Percentiles rank a stretch among this genome's conserved stretches.
Conservation (phyloP, 495 filamentous ascomycete genomes). For the Aspergillus conjunctus region DNA sequence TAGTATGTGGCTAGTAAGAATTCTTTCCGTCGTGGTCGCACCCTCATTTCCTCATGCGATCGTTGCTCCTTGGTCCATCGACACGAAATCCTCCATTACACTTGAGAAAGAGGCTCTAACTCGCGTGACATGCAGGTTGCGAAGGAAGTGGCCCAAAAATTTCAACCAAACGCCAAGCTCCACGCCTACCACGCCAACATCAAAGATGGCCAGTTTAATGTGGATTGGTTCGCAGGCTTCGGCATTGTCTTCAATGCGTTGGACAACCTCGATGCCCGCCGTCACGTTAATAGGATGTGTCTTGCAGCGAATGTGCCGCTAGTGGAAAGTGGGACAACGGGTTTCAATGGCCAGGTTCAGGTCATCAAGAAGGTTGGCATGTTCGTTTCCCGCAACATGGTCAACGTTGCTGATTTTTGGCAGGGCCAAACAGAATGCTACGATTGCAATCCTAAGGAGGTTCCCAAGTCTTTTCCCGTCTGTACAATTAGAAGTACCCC, state of each 20-base stretch:
- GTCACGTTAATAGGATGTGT: constrained; percentile 98
- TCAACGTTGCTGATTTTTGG: constrained; percentile 19
- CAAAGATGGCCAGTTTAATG: constrained; percentile 87
- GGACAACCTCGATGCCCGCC: constrained; percentile 91
- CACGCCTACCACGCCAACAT: constrained; percentile 94
- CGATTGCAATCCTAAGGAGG: constrained; percentile 86
- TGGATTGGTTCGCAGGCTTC: constrained; percentile 87
- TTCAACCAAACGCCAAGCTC: constrained; percentile 87
- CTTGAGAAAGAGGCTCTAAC: constrained; percentile 26
- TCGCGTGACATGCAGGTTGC: constrained; percentile 65
- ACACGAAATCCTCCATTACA: not conserved
- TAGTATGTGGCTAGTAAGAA: constrained; percentile 57
- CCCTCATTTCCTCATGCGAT: too few relatives aligned
- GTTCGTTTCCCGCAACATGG: not conserved
- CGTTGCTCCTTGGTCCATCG: not conserved
- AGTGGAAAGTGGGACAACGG: constrained; percentile 96
- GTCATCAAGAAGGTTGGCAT: constrained; percentile 77
- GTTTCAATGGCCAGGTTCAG: constrained; percentile 97
- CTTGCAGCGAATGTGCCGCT: constrained; percentile 86
- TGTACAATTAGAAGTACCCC: constrained; percentile 97
- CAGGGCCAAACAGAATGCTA: constrained; percentile 93
- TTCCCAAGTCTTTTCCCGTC: constrained; percentile 88
- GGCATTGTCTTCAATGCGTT: constrained; percentile 92
- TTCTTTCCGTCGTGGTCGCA: too few relatives aligned
- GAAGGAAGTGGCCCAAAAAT: constrained; percentile 86